Evolutionary conservation across 768 basidiomycete species (phyloP), one percentile per base, ranked within the genome.

Genomic region (Boletus barrowsii): DNA sequence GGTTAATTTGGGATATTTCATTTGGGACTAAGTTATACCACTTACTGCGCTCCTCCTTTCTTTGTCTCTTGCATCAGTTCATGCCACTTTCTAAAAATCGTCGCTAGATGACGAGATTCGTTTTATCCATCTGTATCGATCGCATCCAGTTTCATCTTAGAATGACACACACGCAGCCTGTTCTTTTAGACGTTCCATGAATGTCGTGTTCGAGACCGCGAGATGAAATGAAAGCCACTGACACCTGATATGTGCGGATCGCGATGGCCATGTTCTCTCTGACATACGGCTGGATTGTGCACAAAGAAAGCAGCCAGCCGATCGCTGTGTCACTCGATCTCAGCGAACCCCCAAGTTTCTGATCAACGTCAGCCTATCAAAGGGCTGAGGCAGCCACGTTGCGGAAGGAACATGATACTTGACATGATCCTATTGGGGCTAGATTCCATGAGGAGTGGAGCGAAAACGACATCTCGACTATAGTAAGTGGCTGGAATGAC

Each of bases 11-110:
- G 60, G 45, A 11, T 52, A 41, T 58, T 30, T 56, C 52, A 33
- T 63, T 59, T 58, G 43, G 58, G 55, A 37, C 47, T 68, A 68
- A 70, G 35, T 70, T 68, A 68, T 68, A 57, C 49, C 61, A 57
- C 61, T 58, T 51, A 40, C 50, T 49, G 35, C 18, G 29, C 15
- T 46, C 53, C 44, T 59, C 33, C 14, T 14, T 55, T 48, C 40
- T 53, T 36, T 33, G 24, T n/a, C 33, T 35, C 14, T 3, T 8
- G 8, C 43, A 63, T 29, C 15, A 68, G 57, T 58, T 62, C 55
- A 55, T 45, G 45, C 37, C 10, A 24, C 39, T 35, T 49, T 57
- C 56, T 42, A 44, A n/a, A 20, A 4, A 14, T 22, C 15, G 51
- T 43, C 37, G 37, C 37, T 59, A 57, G 56, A 59, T 22, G 33